Percentiles rank a stretch among this genome's conserved stretches.
Conservation (phyloP, 305 asterid species). For the Fraxinus platypoda region DNA sequence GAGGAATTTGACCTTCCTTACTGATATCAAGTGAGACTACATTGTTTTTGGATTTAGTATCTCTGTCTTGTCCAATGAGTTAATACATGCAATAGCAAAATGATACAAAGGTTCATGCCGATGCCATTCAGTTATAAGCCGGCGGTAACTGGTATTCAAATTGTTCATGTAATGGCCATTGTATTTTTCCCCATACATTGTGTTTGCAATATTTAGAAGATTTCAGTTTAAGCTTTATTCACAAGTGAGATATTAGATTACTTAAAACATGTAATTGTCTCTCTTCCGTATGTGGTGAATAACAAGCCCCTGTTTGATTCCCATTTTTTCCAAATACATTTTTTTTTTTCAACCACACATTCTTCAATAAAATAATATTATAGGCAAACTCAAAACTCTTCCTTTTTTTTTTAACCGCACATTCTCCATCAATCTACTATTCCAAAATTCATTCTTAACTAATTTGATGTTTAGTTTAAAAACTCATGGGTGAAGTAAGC, state of each 20-base stretch:
- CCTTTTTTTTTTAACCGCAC: background rate
- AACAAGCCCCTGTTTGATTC: background rate
- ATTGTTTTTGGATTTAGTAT: background rate
- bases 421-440: background rate
- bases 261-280: background rate
- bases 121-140: background rate
- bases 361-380: background rate
- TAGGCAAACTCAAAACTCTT: background rate
- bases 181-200: background rate
- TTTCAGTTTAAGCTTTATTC: background rate
- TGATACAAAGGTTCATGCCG: background rate
- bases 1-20: background rate
- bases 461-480: background rate
- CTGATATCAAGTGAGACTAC: background rate
- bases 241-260: background rate
- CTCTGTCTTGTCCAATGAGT: background rate
- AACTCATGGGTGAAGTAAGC: background rate
- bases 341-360: background rate
- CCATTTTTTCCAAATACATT: background rate
- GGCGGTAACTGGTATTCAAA: background rate
- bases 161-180: background rate
- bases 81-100: background rate
- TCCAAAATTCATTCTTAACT: background rate
- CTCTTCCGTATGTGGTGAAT: background rate
- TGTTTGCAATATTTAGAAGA: background rate